Base-by-base conservation (phyloP, 2,329 filamentous ascomycete species). In the Trichothecium sympodiale region DNA sequence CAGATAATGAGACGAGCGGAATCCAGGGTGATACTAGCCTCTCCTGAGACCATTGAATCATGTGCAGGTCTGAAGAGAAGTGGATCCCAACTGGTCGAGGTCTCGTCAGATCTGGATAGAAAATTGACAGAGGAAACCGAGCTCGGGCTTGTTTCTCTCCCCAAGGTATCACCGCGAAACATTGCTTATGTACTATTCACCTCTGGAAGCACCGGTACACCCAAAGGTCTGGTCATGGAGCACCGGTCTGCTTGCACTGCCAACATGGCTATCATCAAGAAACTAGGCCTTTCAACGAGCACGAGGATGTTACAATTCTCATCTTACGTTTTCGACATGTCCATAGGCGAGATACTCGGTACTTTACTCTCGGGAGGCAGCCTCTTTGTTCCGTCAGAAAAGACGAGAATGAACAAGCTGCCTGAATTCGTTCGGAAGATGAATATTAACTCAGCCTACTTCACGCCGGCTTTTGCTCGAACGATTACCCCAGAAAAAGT, bases 231-330 rank as follows among this genome's bases (percentile, higher is more conserved):
- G 7, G 29, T 51, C 7, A 41, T 54, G 13, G 45, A 52, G 29
- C 77, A 82, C 45, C 55, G 54, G 1, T 63, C 69, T 2, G 59
- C 77, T 9, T 67, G 67, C 2, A 71, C 71, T 0, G 63, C 65
- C 4, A 12, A 31, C 71, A 70, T 7, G 62, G 77, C 3, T 64
- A 17, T 17, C 10, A 14, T 10, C 5, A 18, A 33, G 14, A 14
- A 4, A 37, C 37, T 5, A 38, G 23, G 8, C 31, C 40, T 5
- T 28, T 25, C 13, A 14, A 36, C 8, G 23, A 38, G 9, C 31
- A 32, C 5, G 23, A 35, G 14, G 23, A 40, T 29, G 29, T 34
- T 30, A 5, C 66, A 71, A 37, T 69, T 68, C 37, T 63, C 65
- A 5, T 61, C 61, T 5, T 67, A 65, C 42, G 64, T 62, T 1